Percentiles rank a stretch among this genome's conserved stretches.
phyloP scores from a whole-genome alignment of 441 rosid genomes.

The Euphorbia corollata region DNA sequence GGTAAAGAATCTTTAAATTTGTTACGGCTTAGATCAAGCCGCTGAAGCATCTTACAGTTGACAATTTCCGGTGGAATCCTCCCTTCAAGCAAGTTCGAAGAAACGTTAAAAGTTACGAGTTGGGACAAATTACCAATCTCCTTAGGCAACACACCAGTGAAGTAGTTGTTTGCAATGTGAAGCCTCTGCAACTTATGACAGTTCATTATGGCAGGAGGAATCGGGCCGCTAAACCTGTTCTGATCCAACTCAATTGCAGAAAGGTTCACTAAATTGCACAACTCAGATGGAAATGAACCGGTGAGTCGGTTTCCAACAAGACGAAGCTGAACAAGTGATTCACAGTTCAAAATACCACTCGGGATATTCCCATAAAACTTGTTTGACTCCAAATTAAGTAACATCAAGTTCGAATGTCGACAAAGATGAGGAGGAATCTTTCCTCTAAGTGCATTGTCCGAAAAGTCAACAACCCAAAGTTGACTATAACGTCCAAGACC shows the following conservation, averaged over 20 bases:
- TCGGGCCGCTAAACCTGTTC: slow-evolving; percentile 72
- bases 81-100: slow-evolving; percentile 68
- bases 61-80: slow-evolving; percentile 57
- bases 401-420: slow-evolving; percentile 48
- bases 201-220: slow-evolving; percentile 56
- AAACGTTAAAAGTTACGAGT: slow-evolving; percentile 76
- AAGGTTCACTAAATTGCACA: slow-evolving; percentile 75
- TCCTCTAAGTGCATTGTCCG: slow-evolving; percentile 65
- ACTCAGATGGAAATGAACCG: slow-evolving; percentile 74
- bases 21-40: slow-evolving; percentile 81
- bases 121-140: slow-evolving; percentile 71
- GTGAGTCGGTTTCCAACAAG: slow-evolving; percentile 60
- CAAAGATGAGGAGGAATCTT: slow-evolving; percentile 78
- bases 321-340: slow-evolving; percentile 66
- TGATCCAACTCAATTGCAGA: slow-evolving; percentile 80
- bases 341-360: slow-evolving; percentile 50
- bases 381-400: slow-evolving; percentile 71
- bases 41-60: slow-evolving; percentile 81
- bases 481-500: slow-evolving; percentile 65
- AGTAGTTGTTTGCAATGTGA: slow-evolving; percentile 72
- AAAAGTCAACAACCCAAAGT: slow-evolving; percentile 86
- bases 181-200: slow-evolving; percentile 84
- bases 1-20: slow-evolving; percentile 59
- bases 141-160: slow-evolving; percentile 53
- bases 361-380: slow-evolving; percentile 65